phyloP scores from a whole-genome alignment of 176 grass and related monocot species.

The Pontederia paniculata region DNA sequence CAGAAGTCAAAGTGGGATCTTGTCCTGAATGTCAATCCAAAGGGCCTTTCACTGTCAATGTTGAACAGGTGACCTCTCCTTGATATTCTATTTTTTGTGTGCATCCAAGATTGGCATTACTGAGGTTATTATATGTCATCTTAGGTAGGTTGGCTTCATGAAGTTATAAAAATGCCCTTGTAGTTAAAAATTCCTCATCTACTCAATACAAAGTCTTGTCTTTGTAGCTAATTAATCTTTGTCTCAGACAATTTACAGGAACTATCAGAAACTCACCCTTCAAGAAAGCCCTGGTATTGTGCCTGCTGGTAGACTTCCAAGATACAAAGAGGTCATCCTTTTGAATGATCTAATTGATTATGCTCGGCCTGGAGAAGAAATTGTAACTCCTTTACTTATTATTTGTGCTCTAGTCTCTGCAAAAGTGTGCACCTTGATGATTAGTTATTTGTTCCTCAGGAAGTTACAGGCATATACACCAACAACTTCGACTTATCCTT shows the following conservation, averaged over 20 bases:
- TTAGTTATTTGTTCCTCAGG: constrained; percentile 38
- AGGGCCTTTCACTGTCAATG: constrained; percentile 87
- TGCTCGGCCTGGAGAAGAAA: constrained; percentile 97
- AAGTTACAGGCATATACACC: constrained; percentile 95
- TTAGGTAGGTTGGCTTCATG: too few relatives aligned
- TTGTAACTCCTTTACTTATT: constrained; percentile 45
- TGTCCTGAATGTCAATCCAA: constrained; percentile 96
- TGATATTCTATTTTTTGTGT: constrained; percentile 1
- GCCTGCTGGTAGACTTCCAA: constrained; percentile 92
- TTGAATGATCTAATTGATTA: constrained; percentile 93
- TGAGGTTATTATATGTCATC: too few relatives aligned
- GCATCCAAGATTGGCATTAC: too few relatives aligned
- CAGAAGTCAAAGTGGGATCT: constrained; percentile 85
- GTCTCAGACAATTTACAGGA: constrained; percentile 86
- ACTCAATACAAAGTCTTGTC: background rate
- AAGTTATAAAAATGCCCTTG: background rate
- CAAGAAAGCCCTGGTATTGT: constrained; percentile 98
- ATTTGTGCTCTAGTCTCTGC: constrained; percentile 4
- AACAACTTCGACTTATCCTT: constrained; percentile 98
- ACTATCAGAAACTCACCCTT: constrained; percentile 93
- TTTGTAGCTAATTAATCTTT: constrained; percentile 7
- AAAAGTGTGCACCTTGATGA: constrained; percentile 13
- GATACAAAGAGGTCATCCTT: constrained; percentile 99
- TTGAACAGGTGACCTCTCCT: constrained; percentile 60
- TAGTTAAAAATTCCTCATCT: background rate